phyloP scores from a whole-genome alignment of 768 basidiomycete genomes.

The Gymnopilus dilepis region DNA sequence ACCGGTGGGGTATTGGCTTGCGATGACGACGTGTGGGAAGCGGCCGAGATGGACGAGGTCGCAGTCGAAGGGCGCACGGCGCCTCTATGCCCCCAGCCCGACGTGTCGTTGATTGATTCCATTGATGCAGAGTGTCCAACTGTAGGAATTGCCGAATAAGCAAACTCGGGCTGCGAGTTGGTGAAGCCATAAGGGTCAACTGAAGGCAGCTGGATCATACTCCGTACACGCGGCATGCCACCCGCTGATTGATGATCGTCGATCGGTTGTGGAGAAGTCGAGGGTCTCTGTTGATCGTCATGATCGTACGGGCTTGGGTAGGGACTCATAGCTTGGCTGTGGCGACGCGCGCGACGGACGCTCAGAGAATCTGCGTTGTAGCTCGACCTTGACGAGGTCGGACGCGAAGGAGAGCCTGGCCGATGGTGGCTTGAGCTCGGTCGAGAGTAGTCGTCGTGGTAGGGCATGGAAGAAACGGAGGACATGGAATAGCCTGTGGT shows the following conservation, averaged over 20 bases:
- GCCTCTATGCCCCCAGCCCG: conserved; percentile 55
- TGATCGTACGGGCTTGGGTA: conserved; percentile 86
- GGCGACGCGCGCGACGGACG: conserved; percentile 75
- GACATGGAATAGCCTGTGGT: conserved; percentile 88
- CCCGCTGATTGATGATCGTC: conserved; percentile 50
- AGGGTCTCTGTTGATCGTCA: conserved; percentile 66
- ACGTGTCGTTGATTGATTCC: conserved; percentile 50
- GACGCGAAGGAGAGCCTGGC: conserved; percentile 71
- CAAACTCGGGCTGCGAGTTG: conserved; percentile 78
- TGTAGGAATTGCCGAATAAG: conserved; percentile 68
- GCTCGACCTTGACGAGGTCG: conserved; percentile 69
- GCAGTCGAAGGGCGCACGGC: conserved; percentile 73
- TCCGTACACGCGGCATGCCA: conserved; percentile 74
- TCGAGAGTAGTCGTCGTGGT: conserved; percentile 79
- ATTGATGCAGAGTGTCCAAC: conserved; percentile 50
- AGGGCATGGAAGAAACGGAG: conserved; percentile 77
- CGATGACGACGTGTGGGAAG: conserved; percentile 77
- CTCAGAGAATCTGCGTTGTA: conserved; percentile 60
- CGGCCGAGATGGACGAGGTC: conserved; percentile 77
- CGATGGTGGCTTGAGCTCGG: conserved; percentile 78
- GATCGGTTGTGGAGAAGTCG: conserved; percentile 72
- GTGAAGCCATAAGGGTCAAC: conserved; percentile 72
- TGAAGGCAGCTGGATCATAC: conserved; percentile 82
- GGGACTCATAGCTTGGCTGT: conserved; percentile 87
- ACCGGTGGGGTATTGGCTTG: conserved; percentile 85